phyloP scores from a whole-genome alignment of 2,329 filamentous ascomycete species.

The Apiospora marii region DNA sequence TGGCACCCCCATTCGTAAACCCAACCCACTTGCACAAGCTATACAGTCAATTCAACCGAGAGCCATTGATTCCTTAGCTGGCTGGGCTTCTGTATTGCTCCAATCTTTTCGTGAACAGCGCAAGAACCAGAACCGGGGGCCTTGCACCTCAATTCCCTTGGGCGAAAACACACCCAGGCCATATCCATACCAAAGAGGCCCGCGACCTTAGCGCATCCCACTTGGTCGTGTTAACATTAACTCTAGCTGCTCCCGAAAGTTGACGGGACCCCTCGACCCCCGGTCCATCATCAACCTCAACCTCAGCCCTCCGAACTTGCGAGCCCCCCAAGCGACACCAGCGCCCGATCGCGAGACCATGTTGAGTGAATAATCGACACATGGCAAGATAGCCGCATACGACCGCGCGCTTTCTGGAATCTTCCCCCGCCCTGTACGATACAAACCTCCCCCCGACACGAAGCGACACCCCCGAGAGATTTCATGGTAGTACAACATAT shows the following conservation, averaged over 20 bases:
- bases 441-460: background rate
- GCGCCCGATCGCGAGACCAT: slow-evolving; percentile 35
- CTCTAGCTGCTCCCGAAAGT: slow-evolving; percentile 9
- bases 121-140: background rate
- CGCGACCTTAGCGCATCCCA: slow-evolving; percentile 21
- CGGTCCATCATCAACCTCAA: slow-evolving; percentile 19
- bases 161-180: background rate
- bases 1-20: background rate
- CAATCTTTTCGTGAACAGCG: slow-evolving; percentile 13
- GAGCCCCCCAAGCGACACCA: slow-evolving; percentile 9
- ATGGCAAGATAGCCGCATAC: slow-evolving; percentile 42
- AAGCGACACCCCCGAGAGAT: background rate
- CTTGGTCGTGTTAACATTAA: slow-evolving; percentile 19
- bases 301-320: background rate
- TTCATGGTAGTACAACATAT: slow-evolving; percentile 4
- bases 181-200: slow-evolving; percentile 12
- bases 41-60: background rate
- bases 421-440: background rate
- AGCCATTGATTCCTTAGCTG: background rate
- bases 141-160: slow-evolving; percentile 11
- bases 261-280: slow-evolving; percentile 13
- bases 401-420: slow-evolving; percentile 33
- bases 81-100: slow-evolving; percentile 1
- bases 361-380: slow-evolving; percentile 41
- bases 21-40: background rate